Conservation (phyloP, 1,139 yeast species). For the Blastobotrys apis region DNA sequence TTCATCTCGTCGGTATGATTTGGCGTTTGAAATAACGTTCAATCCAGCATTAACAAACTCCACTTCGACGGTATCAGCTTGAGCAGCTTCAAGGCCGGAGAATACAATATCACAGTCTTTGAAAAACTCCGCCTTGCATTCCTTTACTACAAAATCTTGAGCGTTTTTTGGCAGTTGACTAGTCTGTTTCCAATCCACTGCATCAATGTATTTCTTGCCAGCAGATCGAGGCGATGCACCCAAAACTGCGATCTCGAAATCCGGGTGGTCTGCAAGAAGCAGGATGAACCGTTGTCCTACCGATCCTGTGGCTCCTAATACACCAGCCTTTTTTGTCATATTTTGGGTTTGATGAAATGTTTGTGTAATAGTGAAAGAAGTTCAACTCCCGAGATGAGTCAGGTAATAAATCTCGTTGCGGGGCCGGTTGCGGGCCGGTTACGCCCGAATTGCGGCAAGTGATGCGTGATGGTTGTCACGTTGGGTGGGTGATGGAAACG, state of each 20-base stretch:
- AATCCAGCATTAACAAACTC: slow-evolving; percentile 78
- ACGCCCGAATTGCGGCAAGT: too few relatives aligned
- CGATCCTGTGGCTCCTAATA: slow-evolving; percentile 95
- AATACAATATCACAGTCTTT: slow-evolving; percentile 90
- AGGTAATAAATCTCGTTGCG: too few relatives aligned
- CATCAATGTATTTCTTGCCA: slow-evolving; percentile 79
- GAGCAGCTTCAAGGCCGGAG: slow-evolving; percentile 90
- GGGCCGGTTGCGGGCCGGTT: too few relatives aligned
- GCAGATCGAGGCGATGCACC: slow-evolving; percentile 96
- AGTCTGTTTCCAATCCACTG: slow-evolving; percentile 95
- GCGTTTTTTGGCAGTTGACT: slow-evolving; percentile 69
- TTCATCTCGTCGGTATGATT: slow-evolving; percentile 84
- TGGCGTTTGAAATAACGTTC: slow-evolving; percentile 88
- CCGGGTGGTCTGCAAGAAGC: slow-evolving; percentile 80
- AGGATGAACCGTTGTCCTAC: slow-evolving; percentile 96
- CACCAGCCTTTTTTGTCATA: slow-evolving; percentile 47
- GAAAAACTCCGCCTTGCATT: slow-evolving; percentile 73
- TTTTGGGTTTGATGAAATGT: background rate
- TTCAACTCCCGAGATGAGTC: too few relatives aligned
- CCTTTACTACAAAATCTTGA: slow-evolving; percentile 59
- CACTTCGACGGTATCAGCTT: slow-evolving; percentile 88
- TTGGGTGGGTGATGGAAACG: too few relatives aligned
- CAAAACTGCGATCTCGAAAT: slow-evolving; percentile 74
- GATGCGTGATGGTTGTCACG: too few relatives aligned
- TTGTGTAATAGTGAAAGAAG: background rate